Base-by-base conservation (phyloP, 2,329 filamentous ascomycete genomes). In the Pseudopyricularia cyperi region DNA sequence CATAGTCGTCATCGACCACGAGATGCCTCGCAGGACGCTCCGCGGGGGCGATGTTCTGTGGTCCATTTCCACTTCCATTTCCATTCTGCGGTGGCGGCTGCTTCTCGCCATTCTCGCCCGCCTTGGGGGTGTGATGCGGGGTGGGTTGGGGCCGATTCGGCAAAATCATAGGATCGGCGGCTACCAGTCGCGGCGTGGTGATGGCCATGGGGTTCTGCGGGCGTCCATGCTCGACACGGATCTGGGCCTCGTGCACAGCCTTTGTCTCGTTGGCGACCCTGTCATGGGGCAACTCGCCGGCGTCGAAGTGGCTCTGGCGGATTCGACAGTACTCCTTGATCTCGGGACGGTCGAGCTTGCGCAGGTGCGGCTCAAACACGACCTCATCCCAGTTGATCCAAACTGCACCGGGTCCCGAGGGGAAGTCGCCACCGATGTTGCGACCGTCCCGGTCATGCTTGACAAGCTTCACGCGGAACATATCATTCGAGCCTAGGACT, bases 331-430 rank as follows among this genome's bases (percentile, higher is more conserved):
- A 83, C 58, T 83, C 79, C 61, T 83, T 83, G 48, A 83, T 69
- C 56, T 83, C 79, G 1, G 70, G 67, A 9, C 79, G 66, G 4
- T 64, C 71, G 1, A 83, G 64, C 1, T 64, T 57, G n/a, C 67
- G 62, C 0, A 84, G 66, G 48, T 82, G 78, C 1, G 71, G 67
- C 24, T 83, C 73, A 24, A 82, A 75, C 33, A 73, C 71, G 11
- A 82, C 76, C 49, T 83, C 78, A 14, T 83, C 78, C 55, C 79
- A 82, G 6, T 73, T 66, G 35, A 83, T 78, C 80, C 80, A 83
- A 1, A 83, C 61, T 1, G 75, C 78, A 12, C 80, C 80, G 1
- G 79, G 75, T 1, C 79, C 79, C 2, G 64, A 63, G 0, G 80
- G 80, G 52, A 81, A 83, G 61, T 83, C 82, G 34, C 77, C 79